Evolutionary conservation across 192 early-diverging fungal genomes (phyloP).

Genomic region (Backusella circina): DNA sequence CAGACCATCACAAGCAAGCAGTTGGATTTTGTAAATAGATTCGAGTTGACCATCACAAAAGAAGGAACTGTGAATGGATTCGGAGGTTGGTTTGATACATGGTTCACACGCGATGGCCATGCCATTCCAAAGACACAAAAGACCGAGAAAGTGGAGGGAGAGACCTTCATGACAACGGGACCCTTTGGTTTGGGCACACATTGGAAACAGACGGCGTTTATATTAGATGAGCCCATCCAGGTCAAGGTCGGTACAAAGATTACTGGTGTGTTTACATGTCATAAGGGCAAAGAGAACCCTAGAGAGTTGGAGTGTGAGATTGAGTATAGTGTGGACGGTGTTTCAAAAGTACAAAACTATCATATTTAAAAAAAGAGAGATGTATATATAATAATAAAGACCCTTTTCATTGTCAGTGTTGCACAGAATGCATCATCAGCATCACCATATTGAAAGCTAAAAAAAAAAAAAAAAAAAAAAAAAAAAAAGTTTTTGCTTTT

Average conservation of each 20-base stretch:
- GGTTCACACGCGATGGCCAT: slow-evolving; percentile 65
- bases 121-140: slow-evolving; percentile 44
- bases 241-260: slow-evolving; percentile 44
- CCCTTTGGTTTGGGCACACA: slow-evolving; percentile 84
- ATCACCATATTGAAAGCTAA: too few species aligned
- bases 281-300: slow-evolving; percentile 60
- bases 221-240: slow-evolving; percentile 58
- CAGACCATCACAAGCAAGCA: slow-evolving; percentile 60
- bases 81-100: slow-evolving; percentile 93
- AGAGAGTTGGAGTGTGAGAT: slow-evolving; percentile 71
- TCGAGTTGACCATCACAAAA: slow-evolving; percentile 61
- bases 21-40: slow-evolving; percentile 71
- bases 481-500: background rate
- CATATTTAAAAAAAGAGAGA: background rate
- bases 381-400: too few species aligned
- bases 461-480: background rate
- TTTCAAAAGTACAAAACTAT: slow-evolving; percentile 15
- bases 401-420: background rate
- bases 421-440: background rate
- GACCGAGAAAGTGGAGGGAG: slow-evolving; percentile 1
- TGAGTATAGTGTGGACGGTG: slow-evolving; percentile 32
- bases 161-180: slow-evolving; percentile 48
- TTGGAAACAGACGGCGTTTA: slow-evolving; percentile 96
- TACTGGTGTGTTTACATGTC: slow-evolving; percentile 59
- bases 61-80: slow-evolving; percentile 71